Evolutionary conservation across 441 rosid species (phyloP).

Genomic region (Adansonia rubrostipa): DNA sequence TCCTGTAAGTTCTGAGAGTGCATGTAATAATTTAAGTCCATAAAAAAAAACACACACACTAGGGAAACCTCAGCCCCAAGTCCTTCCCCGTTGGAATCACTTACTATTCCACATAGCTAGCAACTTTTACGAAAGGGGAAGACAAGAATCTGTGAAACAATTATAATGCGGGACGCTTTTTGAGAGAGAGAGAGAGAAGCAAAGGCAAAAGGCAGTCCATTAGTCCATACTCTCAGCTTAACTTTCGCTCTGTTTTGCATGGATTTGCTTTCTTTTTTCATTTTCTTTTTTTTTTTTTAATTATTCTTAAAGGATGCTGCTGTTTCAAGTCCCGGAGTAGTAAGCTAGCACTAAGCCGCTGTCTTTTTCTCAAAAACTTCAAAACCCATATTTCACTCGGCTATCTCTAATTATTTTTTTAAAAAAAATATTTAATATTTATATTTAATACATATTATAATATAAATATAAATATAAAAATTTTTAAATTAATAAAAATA

Average conservation of each 20-base stretch:
- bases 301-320: background rate
- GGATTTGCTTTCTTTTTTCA: too few relatives aligned
- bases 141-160: slow-evolving; percentile 26
- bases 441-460: too few relatives aligned
- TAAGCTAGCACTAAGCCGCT: background rate
- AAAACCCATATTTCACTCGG: background rate
- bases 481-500: too few relatives aligned
- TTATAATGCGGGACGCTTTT: slow-evolving; percentile 12
- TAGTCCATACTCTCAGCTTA: background rate
- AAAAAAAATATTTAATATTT: too few relatives aligned
- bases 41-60: too few relatives aligned
- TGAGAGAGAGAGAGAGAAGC: too few relatives aligned
- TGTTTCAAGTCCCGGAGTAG: slow-evolving; percentile 22
- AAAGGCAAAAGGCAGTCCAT: background rate
- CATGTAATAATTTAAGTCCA: background rate
- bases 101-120: background rate
- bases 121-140: background rate
- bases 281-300: too few relatives aligned
- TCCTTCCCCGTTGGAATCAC: slow-evolving; percentile 6
- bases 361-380: background rate
- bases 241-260: background rate
- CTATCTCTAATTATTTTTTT: too few relatives aligned
- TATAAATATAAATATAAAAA: too few relatives aligned
- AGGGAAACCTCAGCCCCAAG: too few relatives aligned
- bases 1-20: background rate